Base-by-base conservation (phyloP, 352 stramenopile species). In the Aphanomyces euteiches region DNA sequence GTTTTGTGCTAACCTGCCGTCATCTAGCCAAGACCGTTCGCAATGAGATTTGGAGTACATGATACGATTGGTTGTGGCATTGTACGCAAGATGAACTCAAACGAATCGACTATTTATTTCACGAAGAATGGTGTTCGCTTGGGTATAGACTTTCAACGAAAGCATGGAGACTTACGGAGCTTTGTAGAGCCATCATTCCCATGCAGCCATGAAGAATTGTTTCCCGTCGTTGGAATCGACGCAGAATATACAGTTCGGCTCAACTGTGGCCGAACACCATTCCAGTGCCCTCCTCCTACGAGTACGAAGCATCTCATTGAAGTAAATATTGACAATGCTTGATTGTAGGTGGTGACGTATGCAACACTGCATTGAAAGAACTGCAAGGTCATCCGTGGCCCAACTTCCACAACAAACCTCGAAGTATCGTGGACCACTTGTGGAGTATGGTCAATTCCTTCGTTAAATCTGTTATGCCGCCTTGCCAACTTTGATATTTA, bases 261-360 rank as follows among this genome's bases (percentile, higher is more conserved):
- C 12, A 96, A 96, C 74, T 94, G 92, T 74, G 88, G 88, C 0
- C 82, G 89, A 68, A 77, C 85, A 39, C 85, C 81, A 1, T 94
- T 94, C 56, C 69, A 74, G 3, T 83, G 82, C 60, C 10, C 34
- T 3, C 64, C 64, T 8, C 45, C 48, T 12, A n/a, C 19, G 43
- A 50, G 43, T 50, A 50, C 17, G 43, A 12, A 50, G 43, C 17
- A 12, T 2, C 43, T n/a, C 43, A 50, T 50, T 2, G 43, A n/a
- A 12, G 17, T 50, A n/a, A 28, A n/a, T 50, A 12, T 2, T 50
- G 43, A 12, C 17, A 12, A 50, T 50, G 10, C 10, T n/a, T n/a
- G 43, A 12, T 12, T n/a, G 10, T 50, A 50, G 43, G 43, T 50
- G 43, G 43, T 50, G 43, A 61, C 12, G 19, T n/a, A 1, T 38